Base-by-base conservation (phyloP, 306 rosid genomes). In the Castanospermum australe region DNA sequence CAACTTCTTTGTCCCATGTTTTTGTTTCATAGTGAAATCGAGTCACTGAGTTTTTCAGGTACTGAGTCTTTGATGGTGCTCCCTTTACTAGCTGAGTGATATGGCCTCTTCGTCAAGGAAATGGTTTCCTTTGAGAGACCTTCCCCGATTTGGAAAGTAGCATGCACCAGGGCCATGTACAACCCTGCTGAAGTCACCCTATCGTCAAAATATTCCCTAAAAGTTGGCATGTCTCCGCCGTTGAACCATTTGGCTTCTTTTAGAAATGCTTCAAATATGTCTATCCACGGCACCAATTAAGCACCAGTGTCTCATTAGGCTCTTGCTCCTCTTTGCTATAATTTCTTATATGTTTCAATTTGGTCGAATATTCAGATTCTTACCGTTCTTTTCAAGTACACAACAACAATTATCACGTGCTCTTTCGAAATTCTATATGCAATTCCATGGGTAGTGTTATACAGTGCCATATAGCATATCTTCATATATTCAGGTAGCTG, bases 181-280 rank as follows among this genome's bases (percentile, higher is more conserved):
- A 87, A 77, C 38, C 90, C 90, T 8, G 87, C 65, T 56, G 87
- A 83, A 51, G 74, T 83, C 7, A 81, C 75, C 25, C 87, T 87
- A 55, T 86, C 84, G 22, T 73, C 75, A 66, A 86, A 55, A 55
- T 81, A 81, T 73, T 79, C 81, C 7, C 66, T 9, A 52, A 77
- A 77, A 20, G 24, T 54, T 61, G 90, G 90, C 5, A 50, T 63
- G 45, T 74, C 9, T 24, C 69, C 73, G 0, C 4, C 30, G 77
- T 74, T 80, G 82, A 77, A 83, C 90, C 90, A 86, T 67, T 77
- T 86, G 5, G 90, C 90, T 81, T 86, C 90, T 70, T 75, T 41
- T 2, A 83, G 76, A 77, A 77, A 86, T 73, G 90, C 90, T 30
- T 86, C 87, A 38, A 86, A 84, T 67, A 86, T 69, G 66, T 86